These are phyloP conservation scores for Aureobasidium sp. DNA, from an alignment of 2,329 filamentous ascomycete species.

Conservation along the genomic window DNA sequence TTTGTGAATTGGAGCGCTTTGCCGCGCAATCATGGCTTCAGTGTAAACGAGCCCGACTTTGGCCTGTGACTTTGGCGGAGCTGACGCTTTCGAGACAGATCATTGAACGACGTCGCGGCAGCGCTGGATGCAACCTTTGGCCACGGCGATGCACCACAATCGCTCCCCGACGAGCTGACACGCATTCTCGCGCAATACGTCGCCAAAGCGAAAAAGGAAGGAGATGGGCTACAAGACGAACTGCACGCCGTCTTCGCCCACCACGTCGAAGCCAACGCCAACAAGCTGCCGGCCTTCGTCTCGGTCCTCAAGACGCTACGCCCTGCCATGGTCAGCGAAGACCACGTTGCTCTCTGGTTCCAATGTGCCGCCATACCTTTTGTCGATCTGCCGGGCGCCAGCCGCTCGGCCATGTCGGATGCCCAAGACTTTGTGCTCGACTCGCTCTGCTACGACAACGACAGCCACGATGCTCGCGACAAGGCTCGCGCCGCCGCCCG, in stretches of 20 bases:
- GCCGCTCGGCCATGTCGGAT: slow-evolving; percentile 56
- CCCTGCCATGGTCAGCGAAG: slow-evolving; percentile 53
- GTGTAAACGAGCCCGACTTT: neutral
- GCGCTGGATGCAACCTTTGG: slow-evolving; percentile 33
- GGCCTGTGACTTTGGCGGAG: neutral
- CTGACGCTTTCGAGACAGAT: slow-evolving; percentile 24
- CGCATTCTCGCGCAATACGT: slow-evolving; percentile 58
- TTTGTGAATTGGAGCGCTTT: neutral
- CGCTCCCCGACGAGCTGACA: slow-evolving; percentile 56
- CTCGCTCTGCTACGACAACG: slow-evolving; percentile 54
- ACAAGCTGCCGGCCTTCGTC: slow-evolving; percentile 59
- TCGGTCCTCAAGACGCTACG: slow-evolving; percentile 55
- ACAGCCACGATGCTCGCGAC: slow-evolving; percentile 42
- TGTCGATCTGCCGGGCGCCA: slow-evolving; percentile 48
- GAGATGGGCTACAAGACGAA: slow-evolving; percentile 62
- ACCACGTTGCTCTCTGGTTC: slow-evolving; percentile 64
- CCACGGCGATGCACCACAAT: slow-evolving; percentile 31
- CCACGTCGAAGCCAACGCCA: slow-evolving; percentile 48
- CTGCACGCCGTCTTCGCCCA: slow-evolving; percentile 58
- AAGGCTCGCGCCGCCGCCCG: slow-evolving; percentile 36
- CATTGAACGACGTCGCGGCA: slow-evolving; percentile 38
- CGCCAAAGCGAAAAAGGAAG: slow-evolving; percentile 59
- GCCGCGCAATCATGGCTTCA: slow-evolving; percentile 12
- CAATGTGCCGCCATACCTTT: slow-evolving; percentile 51
- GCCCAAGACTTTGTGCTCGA: slow-evolving; percentile 55